Base-by-base conservation (phyloP, 176 grass and related monocot species). In the Phoenix roebelenii region DNA sequence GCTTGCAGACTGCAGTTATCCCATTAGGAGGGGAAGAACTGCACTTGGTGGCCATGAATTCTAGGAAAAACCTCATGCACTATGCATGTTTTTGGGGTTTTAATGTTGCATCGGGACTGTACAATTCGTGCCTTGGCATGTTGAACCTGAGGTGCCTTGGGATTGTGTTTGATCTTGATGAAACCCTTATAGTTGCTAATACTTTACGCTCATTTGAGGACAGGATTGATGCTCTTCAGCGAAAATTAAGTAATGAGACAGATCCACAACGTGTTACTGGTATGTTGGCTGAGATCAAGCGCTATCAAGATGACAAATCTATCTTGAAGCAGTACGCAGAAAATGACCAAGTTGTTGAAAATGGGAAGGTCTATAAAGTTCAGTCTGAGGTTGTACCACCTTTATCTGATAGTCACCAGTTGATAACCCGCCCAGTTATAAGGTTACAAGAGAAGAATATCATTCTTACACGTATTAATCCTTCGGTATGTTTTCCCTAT, bases 91-190 rank as follows among this genome's bases (percentile, higher is more conserved):
- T 98, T 69, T 98, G 93, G 93, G 93, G 84, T 18, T 98, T 85
- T 82, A 92, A 76, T 74, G 61, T 89, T 30, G 78, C 72, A 75
- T 77, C 67, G 66, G 76, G 88, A 50, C 18, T 92, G 70, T 98
- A 98, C 23, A 77, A 73, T 75, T 89, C 87, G 49, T 88, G 87
- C 67, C 83, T 98, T 74, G 74, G 79, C 3, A 92, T 98, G 88
- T 75, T 98, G 67, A 98, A 98, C 71, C 82, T 87, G 49, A 75
- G 84, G 25, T 98, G 93, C 74, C 84, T 98, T 0, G 84, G 81
- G 59, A 92, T 98, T 18, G 93, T 98, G 63, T 98, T 98, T 81
- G 93, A 98, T 60, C 81, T 98, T 59, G 93, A 98, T 71, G 93
- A 98, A 70, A 98, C 93, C 63, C 83, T 98, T 75, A 67, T 98